Base-by-base conservation (phyloP, 2,329 filamentous ascomycete species). In the Aspergillus ochraceoroseus region DNA sequence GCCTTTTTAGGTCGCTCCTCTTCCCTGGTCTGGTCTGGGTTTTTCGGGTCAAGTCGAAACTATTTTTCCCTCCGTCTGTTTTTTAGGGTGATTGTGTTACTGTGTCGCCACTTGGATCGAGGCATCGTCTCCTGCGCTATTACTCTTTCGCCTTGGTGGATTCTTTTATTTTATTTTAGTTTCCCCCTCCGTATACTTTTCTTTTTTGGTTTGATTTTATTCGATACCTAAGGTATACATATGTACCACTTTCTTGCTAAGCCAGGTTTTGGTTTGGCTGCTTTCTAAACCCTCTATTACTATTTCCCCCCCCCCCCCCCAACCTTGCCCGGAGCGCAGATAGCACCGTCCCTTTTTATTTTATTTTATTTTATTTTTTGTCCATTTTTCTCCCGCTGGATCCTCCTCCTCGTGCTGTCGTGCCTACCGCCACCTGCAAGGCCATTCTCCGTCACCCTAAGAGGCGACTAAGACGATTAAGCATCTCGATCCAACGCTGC, bases 391-490 rank as follows among this genome's bases (percentile, higher is more conserved):
- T 53, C 51, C 55, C 54, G 54, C 58, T 54, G 56, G 55, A 39
- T 25, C 35, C 33, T 28, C 31, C 53, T 52, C 58, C 56, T 64
- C 55, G 55, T 60, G 57, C 53, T 58, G 47, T 50, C 32, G 46
- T 52, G 48, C 50, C 49, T 51, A 55, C 59, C 57, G 58, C 55
- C 59, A 59, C 58, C 58, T 62, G 61, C 61, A 63, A 58, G 61
- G 53, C 44, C 58, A 61, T 61, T 54, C 49, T 54, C 51, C 55
- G 49, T 52, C 52, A 49, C 52, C 56, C 58, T 59, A 62, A 62
- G 52, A 55, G 54, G 52, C 49, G 51, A 61, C 62, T 64, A 64
- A 62, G 48, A n/a, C 53, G 48, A 61, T 64, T 65, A 64, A 65
- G 62, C 62, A 63, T 62, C 61, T 47, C 47, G 52, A 57, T 53